Base-by-base conservation (phyloP, 345 rosid species). In the Populus alba region DNA sequence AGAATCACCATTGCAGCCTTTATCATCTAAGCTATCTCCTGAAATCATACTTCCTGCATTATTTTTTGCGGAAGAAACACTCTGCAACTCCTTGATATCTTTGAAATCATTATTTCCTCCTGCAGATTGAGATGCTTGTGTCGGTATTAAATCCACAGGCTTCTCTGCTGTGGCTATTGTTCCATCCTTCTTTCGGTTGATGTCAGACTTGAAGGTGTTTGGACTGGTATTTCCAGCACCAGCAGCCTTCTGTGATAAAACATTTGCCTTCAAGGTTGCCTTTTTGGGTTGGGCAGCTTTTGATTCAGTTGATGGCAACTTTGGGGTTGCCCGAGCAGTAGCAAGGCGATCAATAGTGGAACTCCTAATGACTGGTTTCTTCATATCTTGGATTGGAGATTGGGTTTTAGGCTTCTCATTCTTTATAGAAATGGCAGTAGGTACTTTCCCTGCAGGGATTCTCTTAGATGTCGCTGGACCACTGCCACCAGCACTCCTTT, bases 321-420 rank as follows among this genome's bases (percentile, higher is more conserved):
- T 91, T 77, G 88, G 79, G 51, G 86, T 76, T 66, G 82, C 80
- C 73, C 94, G 76, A 68, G 90, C 87, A 81, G 90, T 75, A 49
- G 99, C 92, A 59, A 96, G 98, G 45, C 97, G 97, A 74, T 96
- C 97, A 18, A 96, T 88, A 71, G 98, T 96, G 68, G 98, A 90
- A 70, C 88, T 91, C 78, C 97, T 91, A 57, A 91, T 85, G 43
- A 90, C 90, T 1, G 93, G n/a, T 74, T 84, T 88, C 74, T 83
- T 91, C 13, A 82, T 79, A 78, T 84, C 92, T 74, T 77, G 80
- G 49, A 80, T 43, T 69, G 79, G 83, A 61, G 92, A 72, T 23
- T 78, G 87, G 49, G 20, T 59, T 74, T 72, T 84, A 22, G 81
- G 71, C 85, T 85, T 88, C 66, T 75, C 90, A 27, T 81, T 87